These are phyloP conservation scores for Bruguiera sexangula DNA, from an alignment of 345 rosid genomes.

Conservation along the genomic window DNA sequence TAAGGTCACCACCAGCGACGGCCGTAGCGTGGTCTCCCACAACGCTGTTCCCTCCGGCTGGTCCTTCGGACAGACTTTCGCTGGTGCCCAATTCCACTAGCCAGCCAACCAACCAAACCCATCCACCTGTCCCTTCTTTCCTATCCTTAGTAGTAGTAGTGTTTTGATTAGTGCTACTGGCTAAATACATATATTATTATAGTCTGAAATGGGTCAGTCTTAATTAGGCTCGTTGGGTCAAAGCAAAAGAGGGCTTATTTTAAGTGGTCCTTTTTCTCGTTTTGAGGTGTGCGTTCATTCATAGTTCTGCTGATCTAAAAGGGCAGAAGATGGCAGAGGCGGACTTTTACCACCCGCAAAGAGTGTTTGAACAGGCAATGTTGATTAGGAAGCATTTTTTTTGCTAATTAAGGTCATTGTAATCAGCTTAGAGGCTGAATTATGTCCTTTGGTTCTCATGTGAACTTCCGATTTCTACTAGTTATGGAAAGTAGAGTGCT, in stretches of 20 bases:
- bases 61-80: constrained; percentile 30
- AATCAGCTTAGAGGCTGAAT: constrained; percentile 19
- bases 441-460: constrained; percentile 9
- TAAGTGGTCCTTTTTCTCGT: constrained; percentile 28
- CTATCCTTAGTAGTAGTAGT: not conserved
- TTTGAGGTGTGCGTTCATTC: constrained; percentile 19
- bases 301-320: not conserved
- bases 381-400: not conserved
- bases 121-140: not conserved
- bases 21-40: constrained; percentile 22
- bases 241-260: constrained; percentile 32
- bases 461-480: constrained; percentile 8
- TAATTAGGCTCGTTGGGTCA: constrained; percentile 20
- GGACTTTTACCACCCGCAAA: constrained; percentile 50
- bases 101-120: not conserved
- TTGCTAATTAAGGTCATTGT: constrained; percentile 7
- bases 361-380: not conserved
- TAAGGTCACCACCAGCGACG: constrained; percentile 31
- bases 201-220: not conserved
- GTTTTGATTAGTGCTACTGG: not conserved
- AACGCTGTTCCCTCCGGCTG: constrained; percentile 25
- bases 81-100: constrained; percentile 28
- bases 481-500: constrained; percentile 2
- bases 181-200: constrained; percentile 11
- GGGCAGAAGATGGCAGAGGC: constrained; percentile 44